Evolutionary conservation across 495 filamentous ascomycete species (phyloP).

Genomic region (Parachaetomium inaequale): DNA sequence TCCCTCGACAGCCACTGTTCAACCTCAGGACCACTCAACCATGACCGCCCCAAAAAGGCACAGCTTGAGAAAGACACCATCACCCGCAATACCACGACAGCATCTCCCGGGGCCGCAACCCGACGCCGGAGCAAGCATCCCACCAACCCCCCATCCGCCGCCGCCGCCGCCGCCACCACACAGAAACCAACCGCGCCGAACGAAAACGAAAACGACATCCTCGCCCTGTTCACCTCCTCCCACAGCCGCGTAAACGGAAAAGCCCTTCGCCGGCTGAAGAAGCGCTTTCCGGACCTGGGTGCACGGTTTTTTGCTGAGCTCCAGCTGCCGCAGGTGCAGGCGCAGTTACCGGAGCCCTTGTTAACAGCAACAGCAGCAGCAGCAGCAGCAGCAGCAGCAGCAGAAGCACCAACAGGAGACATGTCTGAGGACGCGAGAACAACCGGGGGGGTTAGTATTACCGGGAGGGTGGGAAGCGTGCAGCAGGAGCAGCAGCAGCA

Average conservation of each 20-base stretch:
- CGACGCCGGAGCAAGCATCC: neutral
- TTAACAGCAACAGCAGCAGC: neutral
- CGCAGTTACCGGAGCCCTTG: neutral
- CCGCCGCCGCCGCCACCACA: neutral
- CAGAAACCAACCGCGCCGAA: neutral
- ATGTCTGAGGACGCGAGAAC: neutral
- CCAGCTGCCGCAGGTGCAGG: constrained; percentile 3
- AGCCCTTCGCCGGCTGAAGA: constrained; percentile 21
- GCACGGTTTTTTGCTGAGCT: constrained; percentile 19
- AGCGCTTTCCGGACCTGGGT: constrained; percentile 26
- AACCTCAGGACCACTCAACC: neutral
- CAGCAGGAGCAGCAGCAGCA: no score
- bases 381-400: neutral
- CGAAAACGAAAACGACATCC: no score
- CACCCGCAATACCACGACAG: neutral
- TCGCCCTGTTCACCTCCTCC: constrained; percentile 15
- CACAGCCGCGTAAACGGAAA: constrained; percentile 16
- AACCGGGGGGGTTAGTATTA: no score
- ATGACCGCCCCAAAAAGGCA: neutral
- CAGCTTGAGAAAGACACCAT: neutral
- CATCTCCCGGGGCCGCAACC: neutral
- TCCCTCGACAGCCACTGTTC: neutral
- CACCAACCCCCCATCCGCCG: neutral
- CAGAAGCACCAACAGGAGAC: neutral
- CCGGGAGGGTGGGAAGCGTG: no score